Base-by-base conservation (phyloP, 352 stramenopile species). In the Globisporangium acanthophoron region DNA sequence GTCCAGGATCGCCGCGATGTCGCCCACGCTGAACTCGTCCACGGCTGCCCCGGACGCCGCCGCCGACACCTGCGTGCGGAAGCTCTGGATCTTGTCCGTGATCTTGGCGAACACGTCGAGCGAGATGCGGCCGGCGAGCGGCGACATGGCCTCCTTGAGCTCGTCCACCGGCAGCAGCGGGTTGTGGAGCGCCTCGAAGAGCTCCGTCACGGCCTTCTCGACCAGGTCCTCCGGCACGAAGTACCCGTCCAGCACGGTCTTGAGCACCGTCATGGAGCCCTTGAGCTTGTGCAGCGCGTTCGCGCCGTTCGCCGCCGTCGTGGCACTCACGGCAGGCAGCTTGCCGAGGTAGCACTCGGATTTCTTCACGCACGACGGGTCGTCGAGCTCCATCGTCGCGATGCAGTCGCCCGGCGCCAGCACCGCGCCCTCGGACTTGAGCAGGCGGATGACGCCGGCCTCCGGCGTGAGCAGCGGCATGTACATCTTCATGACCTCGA, bases 401-500 rank as follows among this genome's bases (percentile, higher is more conserved):
- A 99, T 90, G 57, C 98, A 87, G 76, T 99, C 97, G 54, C 97
- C 98, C 29, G 96, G 83, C 9, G 93, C 83, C 1, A 99, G 65
- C 53, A 98, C 85, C 6, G 96, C 94, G 37, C 97, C 98, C 72
- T 99, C 97, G 2, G 98, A 97, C 71, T 97, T 95, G 39, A 95
- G 78, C 71, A 98, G 94, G 12, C 87, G 87, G 54, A 99, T 97
- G 5, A 97, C 74, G 79, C 97, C 97, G 40, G 80, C 82, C 75
- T 99, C 98, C 27, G 96, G 95, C 0, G 98, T 98, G 59, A 97
- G 90, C 43, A 99, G 81, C 24, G 97, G 97, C 96, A 99, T 99
- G 83, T 99, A 99, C 98, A 99, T 99, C 84, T 99, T 99, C 97
- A 99, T 99, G n/a, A 99, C 98, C 62, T 96, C 86, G 16, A 96